Percentiles rank a stretch among this genome's conserved stretches.
phyloP scores from a whole-genome alignment of 768 basidiomycete species.

The Leucosporidium yakuticum region DNA sequence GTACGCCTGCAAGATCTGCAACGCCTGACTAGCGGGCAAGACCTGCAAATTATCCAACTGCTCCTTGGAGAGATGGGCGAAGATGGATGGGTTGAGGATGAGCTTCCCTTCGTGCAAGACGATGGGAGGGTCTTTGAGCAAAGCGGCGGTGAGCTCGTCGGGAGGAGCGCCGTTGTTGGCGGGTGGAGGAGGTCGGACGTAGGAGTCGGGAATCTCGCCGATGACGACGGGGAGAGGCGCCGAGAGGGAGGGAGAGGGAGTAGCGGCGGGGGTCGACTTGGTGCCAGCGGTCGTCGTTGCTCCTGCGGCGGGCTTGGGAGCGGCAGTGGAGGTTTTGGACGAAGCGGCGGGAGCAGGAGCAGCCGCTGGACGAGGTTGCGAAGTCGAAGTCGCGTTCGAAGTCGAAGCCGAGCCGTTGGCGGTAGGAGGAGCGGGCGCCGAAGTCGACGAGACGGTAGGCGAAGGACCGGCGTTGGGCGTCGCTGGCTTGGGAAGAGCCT shows the following conservation, averaged over 20 bases:
- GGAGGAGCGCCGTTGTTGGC: slow-evolving; percentile 44
- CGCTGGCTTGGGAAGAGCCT: neutral
- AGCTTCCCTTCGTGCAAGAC: slow-evolving; percentile 76
- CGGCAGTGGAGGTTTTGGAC: neutral
- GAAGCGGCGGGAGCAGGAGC: neutral
- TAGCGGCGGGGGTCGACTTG: slow-evolving; percentile 2
- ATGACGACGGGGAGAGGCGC: slow-evolving; percentile 66
- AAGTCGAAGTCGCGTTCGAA: neutral
- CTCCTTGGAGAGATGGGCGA: slow-evolving; percentile 65
- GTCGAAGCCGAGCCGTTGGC: neutral
- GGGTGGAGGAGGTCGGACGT: slow-evolving; percentile 55
- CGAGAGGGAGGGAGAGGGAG: slow-evolving; percentile 14
- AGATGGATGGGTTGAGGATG: slow-evolving; percentile 77
- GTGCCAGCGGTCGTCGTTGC: neutral
- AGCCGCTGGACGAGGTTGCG: neutral
- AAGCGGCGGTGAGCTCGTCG: slow-evolving; percentile 28
- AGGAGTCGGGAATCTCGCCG: slow-evolving; percentile 53
- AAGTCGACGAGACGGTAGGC: neutral
- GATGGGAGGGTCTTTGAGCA: slow-evolving; percentile 53
- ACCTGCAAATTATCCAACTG: slow-evolving; percentile 69
- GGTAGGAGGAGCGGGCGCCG: neutral
- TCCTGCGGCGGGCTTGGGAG: neutral
- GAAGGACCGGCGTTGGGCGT: neutral
- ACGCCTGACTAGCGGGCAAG: slow-evolving; percentile 72
- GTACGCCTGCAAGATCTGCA: slow-evolving; percentile 73